Evolutionary conservation across 2,329 filamentous ascomycete genomes (phyloP).

Genomic region (Pseudopyrenochaeta lycopersici): DNA sequence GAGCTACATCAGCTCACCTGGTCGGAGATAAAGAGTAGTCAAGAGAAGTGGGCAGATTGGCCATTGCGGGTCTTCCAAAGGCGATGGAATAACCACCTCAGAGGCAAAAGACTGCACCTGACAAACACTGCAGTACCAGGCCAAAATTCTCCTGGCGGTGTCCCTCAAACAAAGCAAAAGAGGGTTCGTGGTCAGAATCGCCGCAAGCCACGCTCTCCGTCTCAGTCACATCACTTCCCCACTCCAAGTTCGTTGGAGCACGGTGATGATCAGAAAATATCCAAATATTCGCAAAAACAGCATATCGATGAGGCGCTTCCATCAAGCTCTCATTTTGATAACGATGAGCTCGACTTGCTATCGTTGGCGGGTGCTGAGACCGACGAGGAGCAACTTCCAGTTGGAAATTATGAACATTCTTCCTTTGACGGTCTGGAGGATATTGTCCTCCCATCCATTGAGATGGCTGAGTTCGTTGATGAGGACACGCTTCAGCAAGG

Average conservation of each 20-base stretch:
- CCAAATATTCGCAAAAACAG: neutral
- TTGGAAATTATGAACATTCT: constrained; percentile 6
- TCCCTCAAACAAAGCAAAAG: neutral
- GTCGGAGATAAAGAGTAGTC: constrained; percentile 28
- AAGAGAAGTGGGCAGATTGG: constrained; percentile 30
- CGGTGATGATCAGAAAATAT: constrained; percentile 4
- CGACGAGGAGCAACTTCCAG: constrained; percentile 9
- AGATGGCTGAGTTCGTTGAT: constrained; percentile 20
- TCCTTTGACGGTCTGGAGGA: constrained; percentile 15
- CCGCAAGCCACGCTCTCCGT: constrained; percentile 3
- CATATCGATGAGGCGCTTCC: constrained; percentile 1
- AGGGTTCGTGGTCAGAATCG: neutral
- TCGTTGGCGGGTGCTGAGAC: constrained; percentile 30
- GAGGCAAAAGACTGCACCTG: constrained; percentile 13
- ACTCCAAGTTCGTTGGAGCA: constrained; percentile 40
- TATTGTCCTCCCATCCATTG: constrained; percentile 34
- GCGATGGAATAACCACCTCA: constrained; percentile 25
- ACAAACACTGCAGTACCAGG: neutral
- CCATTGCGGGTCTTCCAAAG: constrained; percentile 16
- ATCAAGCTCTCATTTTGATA: constrained; percentile 31
- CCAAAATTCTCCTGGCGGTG: neutral
- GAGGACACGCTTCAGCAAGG: constrained; percentile 23
- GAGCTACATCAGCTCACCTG: constrained; percentile 36
- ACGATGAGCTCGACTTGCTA: constrained; percentile 38
- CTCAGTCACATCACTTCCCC: constrained; percentile 30